Base-by-base conservation (phyloP, 2,329 filamentous ascomycete species). In the Simplicillium sp. region DNA sequence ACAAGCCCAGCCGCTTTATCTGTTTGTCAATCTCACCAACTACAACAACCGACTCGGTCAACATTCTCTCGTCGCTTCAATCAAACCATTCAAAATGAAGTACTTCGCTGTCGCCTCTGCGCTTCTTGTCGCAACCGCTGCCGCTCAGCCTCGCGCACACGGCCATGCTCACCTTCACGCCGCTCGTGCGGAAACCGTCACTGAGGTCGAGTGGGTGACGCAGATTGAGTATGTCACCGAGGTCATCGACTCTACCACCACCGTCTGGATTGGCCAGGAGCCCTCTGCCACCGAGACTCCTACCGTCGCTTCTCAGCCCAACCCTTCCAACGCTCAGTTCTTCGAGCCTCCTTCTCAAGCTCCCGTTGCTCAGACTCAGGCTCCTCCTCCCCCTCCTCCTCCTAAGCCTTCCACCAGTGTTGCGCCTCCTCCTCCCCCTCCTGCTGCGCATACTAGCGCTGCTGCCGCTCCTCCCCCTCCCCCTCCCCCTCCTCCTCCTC, bases 131-230 rank as follows among this genome's bases (percentile, higher is more conserved):
- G 42, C 42, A 16, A 35, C 31, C 50, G 70, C 64, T 49, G 54
- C 67, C 43, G 74, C 74, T 48, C 68, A 77, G 57, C 73, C 73
- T 44, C 66, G 64, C 46, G 60, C 54, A 49, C 60, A 62, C 49
- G 48, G 49, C 41, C 56, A 57, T 46, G 54, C 56, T 49, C 62
- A 58, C 44, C 60, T 61, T 43, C 62, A 63, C 44, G 56, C 63
- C 48, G 45, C 62, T 65, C 45, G 51, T 48, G 44, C 58, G 58
- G 65, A 55, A 15, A 43, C 73, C 12, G 64, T 71, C 48, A 72
- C 68, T 34, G 64, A 68, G 50, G 65, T 65, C 40, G 67, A 67
- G 51, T 74, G 68, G 62, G 69, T 74, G 49, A 73, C 67, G 7
- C 65, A 71, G 49, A 66, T 64, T 3, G 67, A 54, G 47, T 59